phyloP scores from a whole-genome alignment of 2,329 filamentous ascomycete genomes.

The Parascedosporium putredinis region DNA sequence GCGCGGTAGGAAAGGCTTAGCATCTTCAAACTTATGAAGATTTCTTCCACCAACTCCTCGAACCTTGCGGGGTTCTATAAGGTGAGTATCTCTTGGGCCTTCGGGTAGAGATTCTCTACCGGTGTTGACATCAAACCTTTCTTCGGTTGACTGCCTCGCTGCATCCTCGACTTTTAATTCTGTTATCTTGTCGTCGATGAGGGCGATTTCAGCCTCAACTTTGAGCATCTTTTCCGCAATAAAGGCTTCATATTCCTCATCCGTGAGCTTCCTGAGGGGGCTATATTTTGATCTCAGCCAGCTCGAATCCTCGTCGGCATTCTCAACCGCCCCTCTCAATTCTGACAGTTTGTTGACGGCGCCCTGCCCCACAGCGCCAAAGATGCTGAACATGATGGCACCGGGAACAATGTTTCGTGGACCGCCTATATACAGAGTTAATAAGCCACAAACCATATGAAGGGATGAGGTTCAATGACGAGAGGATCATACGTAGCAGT shows the following conservation, averaged over 20 bases:
- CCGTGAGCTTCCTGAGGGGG: conserved; percentile 58
- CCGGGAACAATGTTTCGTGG: conserved; percentile 42
- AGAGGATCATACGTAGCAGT: conserved; percentile 37
- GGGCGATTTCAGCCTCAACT: conserved; percentile 65
- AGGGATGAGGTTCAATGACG: neutral
- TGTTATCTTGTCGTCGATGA: conserved; percentile 66
- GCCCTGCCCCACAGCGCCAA: conserved; percentile 30
- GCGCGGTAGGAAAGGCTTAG: neutral
- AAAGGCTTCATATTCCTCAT: conserved; percentile 63
- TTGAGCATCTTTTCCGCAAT: conserved; percentile 60
- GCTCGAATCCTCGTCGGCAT: conserved; percentile 11
- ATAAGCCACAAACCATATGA: neutral
- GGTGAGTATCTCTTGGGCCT: too few relatives aligned
- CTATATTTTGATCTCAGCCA: conserved; percentile 55
- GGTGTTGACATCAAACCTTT: too few relatives aligned
- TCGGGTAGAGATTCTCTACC: neutral
- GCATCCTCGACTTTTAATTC: conserved; percentile 17
- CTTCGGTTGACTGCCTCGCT: too few relatives aligned
- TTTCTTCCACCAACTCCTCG: neutral
- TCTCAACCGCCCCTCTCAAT: conserved; percentile 28
- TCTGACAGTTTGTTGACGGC: conserved; percentile 21
- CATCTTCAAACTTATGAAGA: neutral
- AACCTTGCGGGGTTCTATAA: too few relatives aligned
- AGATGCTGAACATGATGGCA: conserved; percentile 34
- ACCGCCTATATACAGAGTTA: conserved; percentile 29